Conservation (phyloP, 1,284 basidiomycete genomes). For the Boletus sp. region DNA sequence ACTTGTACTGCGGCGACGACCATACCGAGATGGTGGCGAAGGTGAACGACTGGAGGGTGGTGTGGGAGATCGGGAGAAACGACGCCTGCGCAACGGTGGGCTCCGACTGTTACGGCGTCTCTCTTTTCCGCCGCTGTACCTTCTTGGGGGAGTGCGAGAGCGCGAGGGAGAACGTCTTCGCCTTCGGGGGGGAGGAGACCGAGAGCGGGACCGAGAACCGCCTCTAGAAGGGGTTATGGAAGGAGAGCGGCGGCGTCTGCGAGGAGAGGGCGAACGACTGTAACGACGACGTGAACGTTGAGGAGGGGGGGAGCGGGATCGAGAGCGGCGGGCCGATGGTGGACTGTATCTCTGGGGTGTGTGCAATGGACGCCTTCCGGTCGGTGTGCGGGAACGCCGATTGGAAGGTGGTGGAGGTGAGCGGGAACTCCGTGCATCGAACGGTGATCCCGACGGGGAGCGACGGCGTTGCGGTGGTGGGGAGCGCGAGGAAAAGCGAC, state of each 20-base stretch:
- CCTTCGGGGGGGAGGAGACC: conserved; percentile 45
- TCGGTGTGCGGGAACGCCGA: conserved; percentile 38
- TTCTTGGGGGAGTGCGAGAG: conserved; percentile 45
- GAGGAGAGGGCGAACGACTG: conserved; percentile 35
- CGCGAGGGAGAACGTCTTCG: conserved; percentile 38
- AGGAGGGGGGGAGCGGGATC: conserved; percentile 34
- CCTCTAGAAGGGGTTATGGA: conserved; percentile 32
- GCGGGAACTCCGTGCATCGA: conserved; percentile 42
- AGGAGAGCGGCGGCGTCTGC: conserved; percentile 36
- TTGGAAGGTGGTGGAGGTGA: conserved; percentile 38
- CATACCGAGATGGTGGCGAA: conserved; percentile 34
- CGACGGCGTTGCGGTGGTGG: conserved; percentile 34
- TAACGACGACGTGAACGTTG: conserved; percentile 26
- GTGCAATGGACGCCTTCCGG: conserved; percentile 37
- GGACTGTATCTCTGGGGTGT: conserved; percentile 24
- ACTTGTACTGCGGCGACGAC: conserved; percentile 36
- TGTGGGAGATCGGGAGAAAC: conserved; percentile 43
- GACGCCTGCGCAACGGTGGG: conserved; percentile 56
- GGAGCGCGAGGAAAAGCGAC: conserved; percentile 41
- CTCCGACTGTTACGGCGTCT: conserved; percentile 50
- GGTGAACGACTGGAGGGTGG: conserved; percentile 43
- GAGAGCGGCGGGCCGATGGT: conserved; percentile 25
- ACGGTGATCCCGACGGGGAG: conserved; percentile 35
- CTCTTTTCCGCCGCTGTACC: conserved; percentile 38
- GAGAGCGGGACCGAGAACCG: conserved; percentile 31